phyloP scores from a whole-genome alignment of 2,329 filamentous ascomycete genomes.

The Xylaria sp. region DNA sequence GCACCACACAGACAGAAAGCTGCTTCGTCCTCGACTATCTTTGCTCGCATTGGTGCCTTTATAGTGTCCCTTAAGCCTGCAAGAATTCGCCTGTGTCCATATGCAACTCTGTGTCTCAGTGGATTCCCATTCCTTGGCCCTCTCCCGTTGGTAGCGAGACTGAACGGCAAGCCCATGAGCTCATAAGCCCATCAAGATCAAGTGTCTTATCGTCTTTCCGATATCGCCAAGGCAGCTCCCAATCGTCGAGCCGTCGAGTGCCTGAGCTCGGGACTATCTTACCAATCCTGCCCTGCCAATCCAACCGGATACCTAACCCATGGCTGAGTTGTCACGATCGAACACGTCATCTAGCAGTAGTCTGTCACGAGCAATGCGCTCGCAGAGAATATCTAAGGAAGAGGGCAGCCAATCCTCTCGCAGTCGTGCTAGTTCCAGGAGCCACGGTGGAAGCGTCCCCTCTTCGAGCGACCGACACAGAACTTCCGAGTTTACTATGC shows the following conservation, averaged over 20 bases:
- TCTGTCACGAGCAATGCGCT: conserved; percentile 42
- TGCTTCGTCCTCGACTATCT: not conserved
- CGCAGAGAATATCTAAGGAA: conserved; percentile 49
- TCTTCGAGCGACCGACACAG: conserved; percentile 38
- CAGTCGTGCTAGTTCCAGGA: conserved; percentile 57
- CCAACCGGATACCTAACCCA: conserved; percentile 10
- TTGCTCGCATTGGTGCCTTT: not conserved
- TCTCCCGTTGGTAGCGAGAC: not conserved
- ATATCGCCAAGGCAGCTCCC: conserved; percentile 1
- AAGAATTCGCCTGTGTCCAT: not conserved
- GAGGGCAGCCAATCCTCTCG: conserved; percentile 40
- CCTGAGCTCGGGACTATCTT: not conserved
- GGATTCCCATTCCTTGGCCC: not conserved
- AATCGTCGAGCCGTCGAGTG: conserved; percentile 1
- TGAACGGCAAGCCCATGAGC: conserved; percentile 1
- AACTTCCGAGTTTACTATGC: conserved; percentile 47
- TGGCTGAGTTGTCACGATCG: conserved; percentile 33
- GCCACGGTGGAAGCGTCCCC: conserved; percentile 33
- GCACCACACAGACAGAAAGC: not conserved
- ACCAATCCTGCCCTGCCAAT: too few species aligned
- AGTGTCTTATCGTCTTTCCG: not conserved
- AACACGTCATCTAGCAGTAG: conserved; percentile 30
- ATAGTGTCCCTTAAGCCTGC: not conserved
- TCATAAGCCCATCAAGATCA: not conserved
- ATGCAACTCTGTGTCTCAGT: not conserved